Percentiles rank a stretch among this genome's conserved stretches.
Evolutionary conservation across 192 early-diverging fungal species (phyloP).

Genomic region (Coemansia sp.): DNA sequence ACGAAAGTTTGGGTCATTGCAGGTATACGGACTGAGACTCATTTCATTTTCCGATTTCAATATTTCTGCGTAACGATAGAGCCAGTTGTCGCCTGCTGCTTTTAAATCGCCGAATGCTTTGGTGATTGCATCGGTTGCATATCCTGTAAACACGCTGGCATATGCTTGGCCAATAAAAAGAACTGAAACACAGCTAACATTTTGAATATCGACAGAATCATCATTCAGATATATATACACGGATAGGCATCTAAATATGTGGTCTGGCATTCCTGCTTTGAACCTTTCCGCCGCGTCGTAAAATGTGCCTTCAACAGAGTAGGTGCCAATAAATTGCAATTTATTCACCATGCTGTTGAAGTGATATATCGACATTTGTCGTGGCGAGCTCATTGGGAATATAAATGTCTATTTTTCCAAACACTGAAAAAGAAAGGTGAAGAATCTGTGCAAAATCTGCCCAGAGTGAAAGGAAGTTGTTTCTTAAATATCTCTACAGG

Average conservation of each 20-base stretch:
- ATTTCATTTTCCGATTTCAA: not conserved
- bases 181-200: not conserved
- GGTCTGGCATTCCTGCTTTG: not conserved
- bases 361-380: constrained; percentile 3
- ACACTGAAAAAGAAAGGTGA: not conserved
- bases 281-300: not conserved
- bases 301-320: not conserved
- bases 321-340: not conserved
- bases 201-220: not conserved
- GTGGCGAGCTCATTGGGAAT: not conserved
- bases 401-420: not conserved
- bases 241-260: not conserved
- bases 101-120: not conserved
- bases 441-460: not conserved
- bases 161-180: not conserved
- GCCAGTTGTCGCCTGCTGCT: not conserved
- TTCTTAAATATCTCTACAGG: not conserved
- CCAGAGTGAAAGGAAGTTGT: not conserved
- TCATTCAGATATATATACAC: not conserved
- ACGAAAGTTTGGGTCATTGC: not conserved
- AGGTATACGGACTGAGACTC: not conserved
- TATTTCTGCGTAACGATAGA: not conserved
- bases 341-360: not conserved
- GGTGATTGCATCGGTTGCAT: not conserved
- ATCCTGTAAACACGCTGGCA: not conserved